Conservation (phyloP, 164 flowering plant species). For the Aristolochia fimbriata region DNA sequence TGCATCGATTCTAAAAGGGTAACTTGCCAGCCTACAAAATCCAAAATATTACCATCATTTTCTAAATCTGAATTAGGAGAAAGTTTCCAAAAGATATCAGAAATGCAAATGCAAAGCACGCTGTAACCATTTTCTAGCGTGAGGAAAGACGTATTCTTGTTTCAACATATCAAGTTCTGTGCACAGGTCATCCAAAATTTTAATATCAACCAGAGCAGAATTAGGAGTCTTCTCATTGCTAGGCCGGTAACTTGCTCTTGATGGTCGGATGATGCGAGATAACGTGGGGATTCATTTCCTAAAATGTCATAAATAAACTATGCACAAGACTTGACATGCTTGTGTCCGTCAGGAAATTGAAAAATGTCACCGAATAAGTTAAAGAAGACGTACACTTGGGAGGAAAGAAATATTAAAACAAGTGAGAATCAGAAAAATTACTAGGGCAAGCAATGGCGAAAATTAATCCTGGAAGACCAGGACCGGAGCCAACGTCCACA, state of each 20-base stretch:
- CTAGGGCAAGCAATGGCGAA: conserved; percentile 86
- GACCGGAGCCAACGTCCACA: conserved; percentile 79
- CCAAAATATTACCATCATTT: no score
- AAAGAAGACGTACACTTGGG: not conserved
- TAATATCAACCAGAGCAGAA: conserved; percentile 23
- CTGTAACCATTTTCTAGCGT: no score
- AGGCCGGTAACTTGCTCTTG: not conserved
- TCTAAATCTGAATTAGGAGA: no score
- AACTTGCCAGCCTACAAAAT: no score
- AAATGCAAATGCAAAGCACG: no score
- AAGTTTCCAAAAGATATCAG: no score
- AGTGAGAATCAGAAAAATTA: conserved; percentile 9
- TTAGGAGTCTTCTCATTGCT: not conserved
- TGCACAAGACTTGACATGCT: no score
- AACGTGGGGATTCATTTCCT: no score
- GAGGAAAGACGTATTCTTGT: no score
- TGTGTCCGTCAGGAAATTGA: not conserved
- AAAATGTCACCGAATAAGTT: not conserved
- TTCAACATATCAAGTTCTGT: no score
- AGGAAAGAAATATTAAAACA: not conserved
- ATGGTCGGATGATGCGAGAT: not conserved
- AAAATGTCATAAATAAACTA: no score
- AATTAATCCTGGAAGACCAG: conserved; percentile 85
- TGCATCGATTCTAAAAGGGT: not conserved
- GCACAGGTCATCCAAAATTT: no score